Conservation (phyloP, 495 filamentous ascomycete genomes). For the Penicillium cataractarum region DNA sequence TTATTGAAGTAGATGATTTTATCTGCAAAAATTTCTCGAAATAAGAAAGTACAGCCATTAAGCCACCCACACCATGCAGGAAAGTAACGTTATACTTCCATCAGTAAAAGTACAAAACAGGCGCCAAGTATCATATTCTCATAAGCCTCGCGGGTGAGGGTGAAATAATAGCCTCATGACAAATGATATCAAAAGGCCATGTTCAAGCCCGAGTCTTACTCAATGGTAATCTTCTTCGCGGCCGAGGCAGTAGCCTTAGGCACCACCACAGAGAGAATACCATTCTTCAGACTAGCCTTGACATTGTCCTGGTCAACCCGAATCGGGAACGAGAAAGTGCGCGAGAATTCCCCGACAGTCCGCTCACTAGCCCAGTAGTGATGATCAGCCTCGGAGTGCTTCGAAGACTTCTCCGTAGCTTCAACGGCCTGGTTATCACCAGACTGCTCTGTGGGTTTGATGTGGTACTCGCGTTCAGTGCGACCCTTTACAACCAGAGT, state of each 20-base stretch:
- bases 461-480: constrained; percentile 48
- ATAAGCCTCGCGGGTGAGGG: background rate
- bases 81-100: background rate
- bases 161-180: background rate
- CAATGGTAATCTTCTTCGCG: constrained; percentile 61
- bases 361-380: constrained; percentile 89
- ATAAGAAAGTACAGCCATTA: background rate
- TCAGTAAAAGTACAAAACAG: background rate
- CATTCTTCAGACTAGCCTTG: constrained; percentile 76
- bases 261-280: constrained; percentile 72
- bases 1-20: too few relatives aligned
- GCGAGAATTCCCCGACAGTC: constrained; percentile 77
- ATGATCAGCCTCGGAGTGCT: constrained; percentile 26
- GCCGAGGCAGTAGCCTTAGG: constrained; percentile 70
- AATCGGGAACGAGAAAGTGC: constrained; percentile 78
- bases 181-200: background rate
- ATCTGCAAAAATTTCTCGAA: too few relatives aligned
- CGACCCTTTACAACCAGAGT: constrained; percentile 78
- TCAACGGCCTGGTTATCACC: constrained; percentile 23
- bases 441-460: constrained; percentile 54
- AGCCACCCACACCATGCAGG: too few relatives aligned
- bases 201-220: constrained; percentile 41
- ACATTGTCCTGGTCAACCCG: constrained; percentile 79
- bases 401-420: constrained; percentile 25
- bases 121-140: background rate